Conservation (phyloP, 2,329 filamentous ascomycete genomes). For the Geosmithia putterillii region DNA sequence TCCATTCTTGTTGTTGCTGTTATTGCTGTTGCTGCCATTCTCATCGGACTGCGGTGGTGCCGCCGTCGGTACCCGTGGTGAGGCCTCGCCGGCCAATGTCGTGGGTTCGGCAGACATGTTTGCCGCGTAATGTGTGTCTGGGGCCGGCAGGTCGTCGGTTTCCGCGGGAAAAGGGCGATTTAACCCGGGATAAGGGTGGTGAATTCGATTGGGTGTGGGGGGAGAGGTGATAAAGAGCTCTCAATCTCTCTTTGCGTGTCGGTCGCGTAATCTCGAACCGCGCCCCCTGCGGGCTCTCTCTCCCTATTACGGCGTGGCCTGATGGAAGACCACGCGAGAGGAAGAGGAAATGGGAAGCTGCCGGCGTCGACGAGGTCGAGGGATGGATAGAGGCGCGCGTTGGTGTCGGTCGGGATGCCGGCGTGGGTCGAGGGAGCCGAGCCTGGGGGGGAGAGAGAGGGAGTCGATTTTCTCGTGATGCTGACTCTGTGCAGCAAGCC, state of each 20-base stretch:
- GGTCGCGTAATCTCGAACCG: no score
- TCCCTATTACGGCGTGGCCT: neutral
- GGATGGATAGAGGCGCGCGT: neutral
- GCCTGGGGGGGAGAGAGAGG: no score
- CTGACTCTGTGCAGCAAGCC: neutral
- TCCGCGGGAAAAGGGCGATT: no score
- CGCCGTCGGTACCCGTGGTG: slow-evolving; percentile 14
- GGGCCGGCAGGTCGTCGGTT: neutral
- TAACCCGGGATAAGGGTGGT: no score
- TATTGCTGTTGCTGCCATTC: slow-evolving; percentile 4
- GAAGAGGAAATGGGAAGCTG: no score
- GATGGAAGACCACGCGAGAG: neutral
- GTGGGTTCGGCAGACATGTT: slow-evolving; percentile 31
- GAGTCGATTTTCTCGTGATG: neutral
- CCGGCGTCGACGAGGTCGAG: neutral
- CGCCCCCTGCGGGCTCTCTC: neutral
- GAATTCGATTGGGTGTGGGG: no score
- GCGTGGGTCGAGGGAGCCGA: neutral
- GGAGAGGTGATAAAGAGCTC: no score
- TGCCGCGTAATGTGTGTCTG: neutral
- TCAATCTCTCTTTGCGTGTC: no score
- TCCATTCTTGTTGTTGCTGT: neutral
- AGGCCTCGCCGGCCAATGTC: slow-evolving; percentile 16
- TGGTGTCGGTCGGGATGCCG: neutral
- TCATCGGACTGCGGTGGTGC: slow-evolving; percentile 11